Conservation (phyloP, 2,329 filamentous ascomycete genomes). For the Pseudogymnoascus pannorum region DNA sequence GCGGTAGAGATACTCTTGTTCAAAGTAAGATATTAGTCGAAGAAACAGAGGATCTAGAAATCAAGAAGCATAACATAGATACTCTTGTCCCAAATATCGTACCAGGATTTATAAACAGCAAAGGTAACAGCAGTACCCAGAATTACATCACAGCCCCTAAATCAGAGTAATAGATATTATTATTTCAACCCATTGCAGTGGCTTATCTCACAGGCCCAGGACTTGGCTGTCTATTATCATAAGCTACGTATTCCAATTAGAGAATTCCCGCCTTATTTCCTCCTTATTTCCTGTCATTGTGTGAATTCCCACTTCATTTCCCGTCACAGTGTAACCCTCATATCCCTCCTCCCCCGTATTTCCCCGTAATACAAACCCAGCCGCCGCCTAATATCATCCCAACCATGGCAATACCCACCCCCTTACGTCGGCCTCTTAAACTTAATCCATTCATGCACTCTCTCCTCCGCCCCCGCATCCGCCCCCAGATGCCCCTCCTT, state of each 20-base stretch:
- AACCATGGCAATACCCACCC: neutral
- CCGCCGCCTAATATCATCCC: neutral
- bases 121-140: neutral
- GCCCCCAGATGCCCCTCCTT: slow-evolving; percentile 69
- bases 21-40: too few species aligned
- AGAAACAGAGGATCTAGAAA: too few species aligned
- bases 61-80: too few species aligned
- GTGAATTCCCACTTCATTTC: too few species aligned
- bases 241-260: neutral
- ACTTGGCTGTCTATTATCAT: neutral
- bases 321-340: neutral
- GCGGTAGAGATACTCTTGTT: neutral
- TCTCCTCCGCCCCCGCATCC: slow-evolving; percentile 62
- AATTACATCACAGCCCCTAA: neutral
- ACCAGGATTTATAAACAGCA: neutral
- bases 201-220: neutral
- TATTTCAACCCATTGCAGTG: neutral
- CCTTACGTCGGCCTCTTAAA: neutral
- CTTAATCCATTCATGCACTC: slow-evolving; percentile 55
- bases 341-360: neutral
- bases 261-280: neutral
- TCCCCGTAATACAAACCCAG: neutral
- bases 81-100: too few species aligned
- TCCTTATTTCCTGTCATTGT: too few species aligned
- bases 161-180: neutral